Percentiles rank a stretch among this genome's conserved stretches.
phyloP scores from a whole-genome alignment of 2,329 filamentous ascomycete species.

The Ceratocystis colombiana region DNA sequence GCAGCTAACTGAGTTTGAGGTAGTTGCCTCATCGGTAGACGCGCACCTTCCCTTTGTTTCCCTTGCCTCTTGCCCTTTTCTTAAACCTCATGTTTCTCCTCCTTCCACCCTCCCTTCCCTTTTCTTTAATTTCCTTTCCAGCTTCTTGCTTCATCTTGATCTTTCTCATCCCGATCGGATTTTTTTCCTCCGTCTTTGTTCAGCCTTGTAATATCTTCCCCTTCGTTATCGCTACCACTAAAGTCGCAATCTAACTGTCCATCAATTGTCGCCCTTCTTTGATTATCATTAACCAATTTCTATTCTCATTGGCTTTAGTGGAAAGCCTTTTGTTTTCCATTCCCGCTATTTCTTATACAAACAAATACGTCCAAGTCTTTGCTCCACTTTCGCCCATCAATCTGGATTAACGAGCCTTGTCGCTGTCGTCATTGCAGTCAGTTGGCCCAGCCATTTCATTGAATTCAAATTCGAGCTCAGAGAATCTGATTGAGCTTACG shows the following conservation, averaged over 20 bases:
- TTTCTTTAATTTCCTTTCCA: background rate
- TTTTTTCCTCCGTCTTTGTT: background rate
- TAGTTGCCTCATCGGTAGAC: slow-evolving; percentile 12
- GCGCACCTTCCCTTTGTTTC: slow-evolving; percentile 14
- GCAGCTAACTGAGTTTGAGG: background rate
- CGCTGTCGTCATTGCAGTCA: background rate
- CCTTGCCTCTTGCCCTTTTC: slow-evolving; percentile 7
- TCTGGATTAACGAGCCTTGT: background rate
- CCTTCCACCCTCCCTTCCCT: background rate
- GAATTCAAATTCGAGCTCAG: too few relatives aligned
- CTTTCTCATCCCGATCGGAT: background rate
- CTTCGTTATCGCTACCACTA: too few relatives aligned
- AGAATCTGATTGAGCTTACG: too few relatives aligned
- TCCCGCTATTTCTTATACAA: too few relatives aligned
- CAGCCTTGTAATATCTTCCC: too few relatives aligned
- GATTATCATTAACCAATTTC: too few relatives aligned
- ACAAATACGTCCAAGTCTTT: too few relatives aligned
- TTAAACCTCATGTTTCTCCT: background rate
- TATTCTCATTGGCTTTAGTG: too few relatives aligned
- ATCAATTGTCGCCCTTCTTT: too few relatives aligned
- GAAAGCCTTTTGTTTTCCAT: too few relatives aligned
- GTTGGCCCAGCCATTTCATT: too few relatives aligned
- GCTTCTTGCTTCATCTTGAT: background rate
- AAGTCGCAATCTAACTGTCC: too few relatives aligned
- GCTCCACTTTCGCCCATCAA: slow-evolving; percentile 15